These are phyloP conservation scores for Aurantiochytrium sp. DNA, from an alignment of 108 stramenopile species.

Conservation along the genomic window DNA sequence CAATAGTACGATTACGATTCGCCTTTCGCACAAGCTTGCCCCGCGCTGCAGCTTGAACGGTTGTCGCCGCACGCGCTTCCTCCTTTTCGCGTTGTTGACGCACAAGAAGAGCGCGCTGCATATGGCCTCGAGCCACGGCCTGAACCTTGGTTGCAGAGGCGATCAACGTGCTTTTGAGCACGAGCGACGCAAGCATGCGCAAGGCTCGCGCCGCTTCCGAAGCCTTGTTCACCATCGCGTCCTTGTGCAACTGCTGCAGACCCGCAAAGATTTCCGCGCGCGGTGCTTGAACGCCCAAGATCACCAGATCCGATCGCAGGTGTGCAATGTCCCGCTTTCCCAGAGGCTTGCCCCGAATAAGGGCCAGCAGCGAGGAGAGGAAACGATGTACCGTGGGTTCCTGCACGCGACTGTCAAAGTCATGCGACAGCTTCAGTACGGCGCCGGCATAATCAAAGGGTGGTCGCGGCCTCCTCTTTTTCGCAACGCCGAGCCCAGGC, in stretches of 20 bases:
- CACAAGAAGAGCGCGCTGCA: neutral
- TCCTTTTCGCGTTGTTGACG: neutral
- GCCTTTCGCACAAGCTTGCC: neutral
- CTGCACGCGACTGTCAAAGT: neutral
- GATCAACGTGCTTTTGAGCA: neutral
- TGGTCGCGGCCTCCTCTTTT: neutral
- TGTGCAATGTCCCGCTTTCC: neutral
- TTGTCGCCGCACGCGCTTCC: neutral
- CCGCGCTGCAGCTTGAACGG: neutral
- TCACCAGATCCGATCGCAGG: neutral
- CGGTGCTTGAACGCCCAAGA: neutral
- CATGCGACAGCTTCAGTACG: neutral
- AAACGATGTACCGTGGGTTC: neutral
- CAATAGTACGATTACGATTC: no score
- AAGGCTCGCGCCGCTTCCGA: neutral
- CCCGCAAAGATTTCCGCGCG: neutral
- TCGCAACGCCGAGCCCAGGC: neutral
- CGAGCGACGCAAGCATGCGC: neutral
- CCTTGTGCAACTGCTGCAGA: neutral
- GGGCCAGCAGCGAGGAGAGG: neutral
- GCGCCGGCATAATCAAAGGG: neutral
- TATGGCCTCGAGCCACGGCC: neutral
- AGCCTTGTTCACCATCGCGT: neutral
- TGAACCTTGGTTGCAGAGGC: neutral
- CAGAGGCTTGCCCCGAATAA: neutral